Evolutionary conservation across 768 basidiomycete species (phyloP).

Genomic region (Boletus rufocinnamomeus): DNA sequence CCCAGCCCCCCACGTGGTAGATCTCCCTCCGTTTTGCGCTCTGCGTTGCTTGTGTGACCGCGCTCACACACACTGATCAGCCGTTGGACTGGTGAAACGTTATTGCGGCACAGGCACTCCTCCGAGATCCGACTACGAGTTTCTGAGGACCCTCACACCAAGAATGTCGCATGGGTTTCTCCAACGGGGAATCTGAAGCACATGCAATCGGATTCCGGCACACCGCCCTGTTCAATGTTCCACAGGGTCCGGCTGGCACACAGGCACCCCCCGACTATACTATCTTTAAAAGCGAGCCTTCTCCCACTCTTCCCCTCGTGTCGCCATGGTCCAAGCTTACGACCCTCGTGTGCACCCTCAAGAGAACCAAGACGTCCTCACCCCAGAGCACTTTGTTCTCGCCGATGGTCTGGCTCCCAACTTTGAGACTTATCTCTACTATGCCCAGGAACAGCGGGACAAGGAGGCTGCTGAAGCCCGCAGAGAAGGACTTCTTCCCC

Average conservation of each 20-base stretch:
- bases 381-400: slow-evolving; percentile 23
- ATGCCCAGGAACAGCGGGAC: slow-evolving; percentile 33
- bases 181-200: background rate
- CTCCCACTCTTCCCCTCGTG: background rate
- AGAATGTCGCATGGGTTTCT: background rate
- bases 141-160: background rate
- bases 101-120: background rate
- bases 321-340: slow-evolving; percentile 24
- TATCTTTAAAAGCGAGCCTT: slow-evolving; percentile 6
- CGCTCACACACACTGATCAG: background rate
- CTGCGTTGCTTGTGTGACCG: background rate
- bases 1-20: background rate
- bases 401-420: slow-evolving; percentile 29
- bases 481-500: slow-evolving; percentile 9
- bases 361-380: slow-evolving; percentile 1
- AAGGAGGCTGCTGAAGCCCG: slow-evolving; percentile 28
- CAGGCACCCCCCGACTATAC: background rate
- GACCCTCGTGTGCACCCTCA: slow-evolving; percentile 20
- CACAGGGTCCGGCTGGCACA: background rate
- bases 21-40: background rate
- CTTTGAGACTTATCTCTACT: slow-evolving; percentile 36
- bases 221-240: background rate
- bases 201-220: background rate
- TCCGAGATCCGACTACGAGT: background rate
- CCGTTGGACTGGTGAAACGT: background rate